Conservation (phyloP, 2,329 filamentous ascomycete species). For the Plectosphaerella cucumerina region DNA sequence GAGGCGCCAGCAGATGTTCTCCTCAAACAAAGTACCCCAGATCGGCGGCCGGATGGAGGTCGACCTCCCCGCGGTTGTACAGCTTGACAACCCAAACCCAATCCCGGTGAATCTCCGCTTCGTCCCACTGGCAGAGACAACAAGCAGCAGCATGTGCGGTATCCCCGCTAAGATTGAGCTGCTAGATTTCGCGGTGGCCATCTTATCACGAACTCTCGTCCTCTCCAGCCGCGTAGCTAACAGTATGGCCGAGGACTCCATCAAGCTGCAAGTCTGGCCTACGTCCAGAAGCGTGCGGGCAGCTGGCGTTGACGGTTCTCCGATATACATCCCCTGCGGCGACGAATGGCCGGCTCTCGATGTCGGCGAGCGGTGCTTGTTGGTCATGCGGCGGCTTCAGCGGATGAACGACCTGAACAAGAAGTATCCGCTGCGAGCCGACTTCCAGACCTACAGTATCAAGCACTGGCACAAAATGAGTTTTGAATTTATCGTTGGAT, state of each 20-base stretch:
- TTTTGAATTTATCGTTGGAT: neutral
- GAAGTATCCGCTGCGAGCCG: neutral
- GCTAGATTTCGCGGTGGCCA: conserved; percentile 9
- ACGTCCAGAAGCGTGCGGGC: neutral
- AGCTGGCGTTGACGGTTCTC: neutral
- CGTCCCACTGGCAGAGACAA: conserved; percentile 9
- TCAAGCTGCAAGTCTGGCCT: neutral
- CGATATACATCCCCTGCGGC: neutral
- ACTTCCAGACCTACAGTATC: neutral
- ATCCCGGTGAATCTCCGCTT: conserved; percentile 17
- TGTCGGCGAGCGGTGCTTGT: neutral
- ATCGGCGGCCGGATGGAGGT: conserved; percentile 21
- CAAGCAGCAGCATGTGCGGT: conserved; percentile 10
- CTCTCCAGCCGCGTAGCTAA: neutral
- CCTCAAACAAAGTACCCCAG: conserved; percentile 25
- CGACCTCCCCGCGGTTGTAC: conserved; percentile 21
- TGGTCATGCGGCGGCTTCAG: neutral
- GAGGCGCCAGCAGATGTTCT: conserved; percentile 25
- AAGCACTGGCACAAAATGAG: neutral
- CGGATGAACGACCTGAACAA: neutral
- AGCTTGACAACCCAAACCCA: conserved; percentile 18
- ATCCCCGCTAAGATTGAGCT: conserved; percentile 11
- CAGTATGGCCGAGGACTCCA: neutral
- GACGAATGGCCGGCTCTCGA: neutral
- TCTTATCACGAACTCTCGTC: neutral